Evolutionary conservation across 139 green algal species (phyloP), one percentile per base, ranked within the genome.

Genomic region (Trebouxia sp.): DNA sequence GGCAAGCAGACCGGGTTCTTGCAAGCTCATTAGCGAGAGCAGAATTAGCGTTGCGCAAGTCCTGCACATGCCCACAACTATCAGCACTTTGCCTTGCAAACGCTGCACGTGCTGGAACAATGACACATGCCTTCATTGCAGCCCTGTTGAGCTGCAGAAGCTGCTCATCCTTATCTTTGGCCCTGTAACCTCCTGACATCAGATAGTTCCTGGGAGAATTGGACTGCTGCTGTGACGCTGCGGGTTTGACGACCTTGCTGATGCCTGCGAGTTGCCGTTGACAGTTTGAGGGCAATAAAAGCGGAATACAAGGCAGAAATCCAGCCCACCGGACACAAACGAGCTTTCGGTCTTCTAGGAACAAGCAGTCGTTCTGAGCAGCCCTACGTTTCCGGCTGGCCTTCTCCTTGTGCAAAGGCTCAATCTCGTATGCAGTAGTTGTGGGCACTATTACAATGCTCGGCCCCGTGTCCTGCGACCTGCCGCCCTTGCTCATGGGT

Each of bases 21-120:
- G 74, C 32, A 4, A 79, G 30, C 47, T 79, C 74, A n/a, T 65
- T 79, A 8, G 74, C 74, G n/a, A 79, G 30, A 43, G 74, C 74
- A 65, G 74, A 45, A 39, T 79, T 79, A 9, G 74, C 74, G 10
- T 55, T 79, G 5, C 74, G 74, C 47, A 79, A 41, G 74, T 79
- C 74, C 74, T 79, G 74, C 47, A 79, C n/a, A 43, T 30, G 14
- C 5, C 28, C 26, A 53, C 6, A 32, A 32, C 6, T 12, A 58
- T 5, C 24, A 58, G 58, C 5, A 37, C 20, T 24, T 35, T 41
- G 58, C n/a, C 5, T 41, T 70, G 58, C 32, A 9, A 58, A 28
- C 4, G 50, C 22, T 58, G 50, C 50, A 58, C 20, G 50, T 17
- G 50, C 4, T 58, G 50, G 26, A 17, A 8, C 41, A 42, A 10